Base-by-base conservation (phyloP, 2,329 filamentous ascomycete species). In the Calonectria montana region DNA sequence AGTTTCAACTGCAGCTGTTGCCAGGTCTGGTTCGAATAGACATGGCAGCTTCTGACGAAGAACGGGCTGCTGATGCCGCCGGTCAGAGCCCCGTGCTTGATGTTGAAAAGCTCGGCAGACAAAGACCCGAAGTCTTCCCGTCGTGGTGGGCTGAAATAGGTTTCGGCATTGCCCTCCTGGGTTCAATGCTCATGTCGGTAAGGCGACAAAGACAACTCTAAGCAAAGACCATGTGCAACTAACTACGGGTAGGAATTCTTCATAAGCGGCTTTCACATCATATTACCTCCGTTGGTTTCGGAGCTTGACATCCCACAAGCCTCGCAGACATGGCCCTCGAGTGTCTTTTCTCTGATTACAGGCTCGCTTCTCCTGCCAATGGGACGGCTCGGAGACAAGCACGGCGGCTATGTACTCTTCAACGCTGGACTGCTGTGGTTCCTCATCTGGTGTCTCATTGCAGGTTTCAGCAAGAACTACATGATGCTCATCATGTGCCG, bases 401-500 rank as follows among this genome's bases (percentile, higher is more conserved):
- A 91, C 77, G 92, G 92, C 65, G 91, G 89, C 3, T 91, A 89
- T 70, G 78, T 85, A 21, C 85, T 93, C 75, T 94, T 92, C 76
- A 85, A 91, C 3, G 82, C 80, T 31, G 92, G 92, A 4, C 84
- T 91, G 31, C 74, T 84, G 47, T 94, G 94, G 94, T 88, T 94
- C 63, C 81, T 90, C 9, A 73, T 92, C 43, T 96, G 93, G 90
- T 91, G 90, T 12, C 82, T 96, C 65, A 84, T 94, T 66, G 89
- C 89, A 18, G 94, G 94, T 13, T 94, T 96, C 83, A 92, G 91
- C 70, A 84, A 86, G 66, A 92, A 90, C 82, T 88, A 91, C 71
- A 81, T 90, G 63, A 94, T 95, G 91, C 86, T 96, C 73, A 92
- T 94, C 75, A 86, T 93, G 67, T 94, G 91, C 79, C 91, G 94